Base-by-base conservation (phyloP, 352 stramenopile genomes). In the Globisporangium recalcitrans region DNA sequence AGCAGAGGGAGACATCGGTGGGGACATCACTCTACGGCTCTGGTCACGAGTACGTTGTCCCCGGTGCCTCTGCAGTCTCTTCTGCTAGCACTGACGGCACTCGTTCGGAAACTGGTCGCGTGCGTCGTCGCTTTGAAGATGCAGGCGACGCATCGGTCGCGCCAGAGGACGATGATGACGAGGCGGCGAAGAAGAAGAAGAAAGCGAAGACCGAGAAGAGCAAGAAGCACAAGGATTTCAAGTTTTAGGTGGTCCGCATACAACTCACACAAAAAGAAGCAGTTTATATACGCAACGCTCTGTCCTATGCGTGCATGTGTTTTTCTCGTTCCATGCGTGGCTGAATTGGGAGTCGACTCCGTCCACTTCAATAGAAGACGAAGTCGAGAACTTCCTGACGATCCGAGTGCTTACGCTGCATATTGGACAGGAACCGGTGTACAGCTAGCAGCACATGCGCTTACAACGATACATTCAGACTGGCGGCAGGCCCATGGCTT, bases 171-270 rank as follows among this genome's bases (percentile, higher is more conserved):
- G 81, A 88, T 40, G 75, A 85, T 36, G 76, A 87, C 24, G 77
- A 87, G 40, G 70, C 67, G 3, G 65, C 73, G 29, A 81, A 77
- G 58, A 88, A 88, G 71, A 89, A 87, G 63, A 90, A 89, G 66
- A 86, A 82, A 63, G 66, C 66, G 55, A 89, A 91, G 73, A 82
- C 71, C 3, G 78, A 91, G 53, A 88, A 91, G 72, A 81, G 74
- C 70, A 90, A 90, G 71, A 90, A 89, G 63, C 78, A 85, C 70
- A 92, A 92, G 69, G 80, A 90, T 58, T 93, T 90, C 62, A 93
- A 93, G 70, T 93, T 93, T 67, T 93, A 87, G 34, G n/a, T 3
- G 10, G 3, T 67, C 14, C 4, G 0, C 51, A 24, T n/a, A 34
- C 16, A 26, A 19, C 26, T 22, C n/a, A 52, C 22, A 52, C 42